phyloP scores from a whole-genome alignment of 2,329 filamentous ascomycete genomes.

The Penicillium sp. region DNA sequence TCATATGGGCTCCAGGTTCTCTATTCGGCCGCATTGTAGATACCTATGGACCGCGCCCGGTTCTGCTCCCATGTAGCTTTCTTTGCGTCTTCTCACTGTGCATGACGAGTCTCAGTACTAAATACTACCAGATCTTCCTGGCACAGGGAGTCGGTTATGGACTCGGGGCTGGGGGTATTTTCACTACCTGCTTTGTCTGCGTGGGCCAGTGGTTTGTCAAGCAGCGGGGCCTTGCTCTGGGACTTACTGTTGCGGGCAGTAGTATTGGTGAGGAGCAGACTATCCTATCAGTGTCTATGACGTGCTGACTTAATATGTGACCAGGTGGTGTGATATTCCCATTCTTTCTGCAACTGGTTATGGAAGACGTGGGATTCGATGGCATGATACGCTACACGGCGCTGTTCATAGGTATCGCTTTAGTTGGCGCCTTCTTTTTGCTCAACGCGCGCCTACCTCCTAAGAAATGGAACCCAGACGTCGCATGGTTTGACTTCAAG shows the following conservation, averaged over 20 bases:
- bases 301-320: too few species aligned
- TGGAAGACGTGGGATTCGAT: slow-evolving; percentile 18
- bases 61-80: slow-evolving; percentile 37
- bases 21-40: slow-evolving; percentile 45
- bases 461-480: slow-evolving; percentile 24
- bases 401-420: slow-evolving; percentile 20
- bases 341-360: slow-evolving; percentile 19
- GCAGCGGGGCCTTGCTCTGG: slow-evolving; percentile 50
- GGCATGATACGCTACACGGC: slow-evolving; percentile 21
- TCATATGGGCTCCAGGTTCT: slow-evolving; percentile 42
- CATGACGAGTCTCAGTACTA: slow-evolving; percentile 39
- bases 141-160: slow-evolving; percentile 44
- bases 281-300: too few species aligned
- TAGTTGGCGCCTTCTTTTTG: slow-evolving; percentile 18
- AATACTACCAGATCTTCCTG: slow-evolving; percentile 45
- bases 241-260: slow-evolving; percentile 50
- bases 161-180: slow-evolving; percentile 31
- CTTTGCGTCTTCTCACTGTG: slow-evolving; percentile 42
- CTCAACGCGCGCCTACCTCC: slow-evolving; percentile 22
- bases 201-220: slow-evolving; percentile 52
- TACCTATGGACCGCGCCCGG: slow-evolving; percentile 35
- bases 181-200: slow-evolving; percentile 1
- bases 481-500: slow-evolving; percentile 25
- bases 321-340: slow-evolving; percentile 25
- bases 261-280: slow-evolving; percentile 36